Base-by-base conservation (phyloP, 495 filamentous ascomycete species). In the Tuber borchii region DNA sequence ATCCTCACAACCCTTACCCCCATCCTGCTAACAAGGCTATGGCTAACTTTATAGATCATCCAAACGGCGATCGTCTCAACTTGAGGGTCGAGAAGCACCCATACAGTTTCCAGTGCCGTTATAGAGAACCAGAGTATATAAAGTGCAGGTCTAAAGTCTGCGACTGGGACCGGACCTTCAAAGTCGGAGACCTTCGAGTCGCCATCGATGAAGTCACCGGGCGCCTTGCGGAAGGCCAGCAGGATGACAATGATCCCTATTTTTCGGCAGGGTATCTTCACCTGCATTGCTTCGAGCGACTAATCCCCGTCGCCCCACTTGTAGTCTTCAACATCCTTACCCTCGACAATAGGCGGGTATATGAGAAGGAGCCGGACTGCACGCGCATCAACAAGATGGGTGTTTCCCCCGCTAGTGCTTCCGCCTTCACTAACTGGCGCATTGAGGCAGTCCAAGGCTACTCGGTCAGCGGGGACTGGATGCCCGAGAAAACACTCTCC, bases 41-140 rank as follows among this genome's bases (percentile, higher is more conserved):
- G 42, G 46, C 70, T 73, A 72, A 70, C 39, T 76, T 17, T 26
- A 77, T 44, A 78, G 69, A 73, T 31, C 81, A 82, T 19, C 81
- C 81, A 10, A 80, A 82, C 2, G 80, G 81, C 16, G 31, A 73
- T 8, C 75, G 68, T 0, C 79, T 82, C 45, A 31, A 72, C 44
- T 74, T 82, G 31, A 71, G 81, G n/a, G 71, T 82, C 44, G 80
- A 80, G 31, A 82, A 80, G 22, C 73, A 78, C 68, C 80, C 80
- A 16, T 79, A 81, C 26, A 78, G 79, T n/a, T 73, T 72, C 42
- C 79, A 71, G 51, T 22, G 12, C 2, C 78, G 78, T 16, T 78
- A 76, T 56, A 75, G 75, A 7, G 74, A 75, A 20, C 70, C 68
- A 1, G 61, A 72, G 34, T 79, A 81, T 61, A 75, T 71, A 26